Conservation (phyloP, 495 filamentous ascomycete genomes). For the Penicilliopsis zonata region DNA sequence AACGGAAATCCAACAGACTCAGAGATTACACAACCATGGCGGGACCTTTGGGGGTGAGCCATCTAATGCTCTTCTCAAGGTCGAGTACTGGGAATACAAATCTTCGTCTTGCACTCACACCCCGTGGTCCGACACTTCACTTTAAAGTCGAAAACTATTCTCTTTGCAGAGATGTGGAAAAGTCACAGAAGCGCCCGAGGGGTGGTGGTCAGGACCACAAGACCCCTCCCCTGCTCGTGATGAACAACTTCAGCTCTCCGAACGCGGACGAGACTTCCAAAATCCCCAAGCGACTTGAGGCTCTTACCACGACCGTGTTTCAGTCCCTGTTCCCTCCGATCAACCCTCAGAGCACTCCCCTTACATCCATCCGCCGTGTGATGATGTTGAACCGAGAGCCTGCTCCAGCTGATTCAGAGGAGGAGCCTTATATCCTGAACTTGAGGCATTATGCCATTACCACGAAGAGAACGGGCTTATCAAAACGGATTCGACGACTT, state of each 20-base stretch:
- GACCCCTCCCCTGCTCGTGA: constrained; percentile 79
- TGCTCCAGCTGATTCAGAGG: constrained; percentile 30
- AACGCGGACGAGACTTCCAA: constrained; percentile 44
- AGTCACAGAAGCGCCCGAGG: constrained; percentile 67
- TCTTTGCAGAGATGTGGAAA: constrained; percentile 78
- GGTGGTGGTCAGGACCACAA: constrained; percentile 73
- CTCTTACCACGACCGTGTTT: constrained; percentile 87
- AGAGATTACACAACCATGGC: constrained; percentile 94
- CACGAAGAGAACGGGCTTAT: constrained; percentile 73
- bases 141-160: constrained; percentile 97
- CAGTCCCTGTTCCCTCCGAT: constrained; percentile 95
- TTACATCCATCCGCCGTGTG: constrained; percentile 79
- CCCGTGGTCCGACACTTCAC: constrained; percentile 83
- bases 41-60: constrained; percentile 85
- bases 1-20: constrained; percentile 80
- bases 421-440: constrained; percentile 71
- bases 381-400: constrained; percentile 78
- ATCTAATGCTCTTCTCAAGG: constrained; percentile 88
- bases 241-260: constrained; percentile 89
- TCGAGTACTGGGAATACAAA: constrained; percentile 87
- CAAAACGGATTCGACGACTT: constrained; percentile 68
- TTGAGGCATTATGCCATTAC: constrained; percentile 92
- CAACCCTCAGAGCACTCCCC: constrained; percentile 78
- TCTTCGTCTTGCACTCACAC: constrained; percentile 76
- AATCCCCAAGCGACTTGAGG: constrained; percentile 75